Percentiles rank a stretch among this genome's conserved stretches.
Conservation (phyloP, 345 rosid genomes). For the Rhodamnia rubescens region DNA sequence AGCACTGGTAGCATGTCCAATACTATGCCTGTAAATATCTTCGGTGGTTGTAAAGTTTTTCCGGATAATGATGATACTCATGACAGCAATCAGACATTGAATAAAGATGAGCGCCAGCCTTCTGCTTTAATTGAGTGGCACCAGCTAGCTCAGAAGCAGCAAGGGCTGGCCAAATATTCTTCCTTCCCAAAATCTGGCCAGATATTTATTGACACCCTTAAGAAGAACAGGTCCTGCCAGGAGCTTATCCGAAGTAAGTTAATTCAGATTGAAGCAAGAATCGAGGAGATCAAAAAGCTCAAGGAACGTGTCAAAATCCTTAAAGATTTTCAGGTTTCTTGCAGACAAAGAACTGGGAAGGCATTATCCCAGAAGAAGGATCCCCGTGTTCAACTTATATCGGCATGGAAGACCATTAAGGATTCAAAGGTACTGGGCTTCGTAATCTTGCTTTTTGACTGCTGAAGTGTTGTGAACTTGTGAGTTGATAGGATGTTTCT, state of each 20-base stretch:
- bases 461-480: not conserved
- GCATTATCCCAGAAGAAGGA: constrained; percentile 65
- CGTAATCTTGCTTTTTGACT: not conserved
- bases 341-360: constrained; percentile 53
- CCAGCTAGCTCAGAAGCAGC: constrained; percentile 13
- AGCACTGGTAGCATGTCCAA: constrained; percentile 1
- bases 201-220: constrained; percentile 57
- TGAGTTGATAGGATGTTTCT: not conserved
- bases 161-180: constrained; percentile 20
- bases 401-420: constrained; percentile 28
- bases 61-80: constrained; percentile 17
- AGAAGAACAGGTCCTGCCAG: constrained; percentile 77
- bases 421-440: constrained; percentile 37
- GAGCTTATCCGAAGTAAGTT: constrained; percentile 56
- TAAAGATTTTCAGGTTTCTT: constrained; percentile 59
- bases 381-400: constrained; percentile 61
- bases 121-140: constrained; percentile 11
- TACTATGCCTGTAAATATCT: constrained; percentile 18
- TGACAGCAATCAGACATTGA: constrained; percentile 3
- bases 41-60: constrained; percentile 29
- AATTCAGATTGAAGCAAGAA: constrained; percentile 57
- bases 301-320: constrained; percentile 58
- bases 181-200: constrained; percentile 68
- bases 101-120: constrained; percentile 16
- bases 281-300: constrained; percentile 75